Percentiles rank a stretch among this genome's conserved stretches.
phyloP scores from a whole-genome alignment of 2,329 filamentous ascomycete genomes.

The Diaporthe citriasiana region DNA sequence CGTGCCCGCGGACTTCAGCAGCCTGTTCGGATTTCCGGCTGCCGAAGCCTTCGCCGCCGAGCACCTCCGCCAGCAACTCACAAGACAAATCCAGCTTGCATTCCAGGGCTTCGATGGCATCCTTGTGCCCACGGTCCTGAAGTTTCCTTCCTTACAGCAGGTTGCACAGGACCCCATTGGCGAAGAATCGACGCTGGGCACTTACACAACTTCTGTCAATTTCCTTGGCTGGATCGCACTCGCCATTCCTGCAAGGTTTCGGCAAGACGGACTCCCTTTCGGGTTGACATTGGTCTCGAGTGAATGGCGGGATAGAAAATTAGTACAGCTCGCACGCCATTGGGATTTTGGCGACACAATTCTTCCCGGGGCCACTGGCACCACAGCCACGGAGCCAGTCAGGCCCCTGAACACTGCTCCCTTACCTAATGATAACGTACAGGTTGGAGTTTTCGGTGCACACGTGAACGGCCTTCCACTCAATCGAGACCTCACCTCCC shows the following conservation, averaged over 20 bases:
- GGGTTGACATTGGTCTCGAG: neutral
- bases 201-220: neutral
- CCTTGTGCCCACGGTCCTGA: neutral
- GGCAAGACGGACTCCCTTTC: neutral
- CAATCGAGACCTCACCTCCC: neutral
- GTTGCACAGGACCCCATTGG: neutral
- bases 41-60: neutral
- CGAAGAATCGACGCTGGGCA: neutral
- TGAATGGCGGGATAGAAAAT: neutral
- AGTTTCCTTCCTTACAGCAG: neutral
- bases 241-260: neutral
- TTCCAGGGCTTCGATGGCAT: neutral
- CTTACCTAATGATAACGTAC: neutral
- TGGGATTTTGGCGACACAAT: neutral
- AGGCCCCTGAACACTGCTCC: neutral
- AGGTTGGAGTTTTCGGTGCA: neutral
- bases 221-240: neutral
- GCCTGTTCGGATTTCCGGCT: neutral
- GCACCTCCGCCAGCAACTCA: neutral
- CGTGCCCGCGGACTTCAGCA: neutral
- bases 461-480: too few species aligned
- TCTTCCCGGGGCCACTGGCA: neutral
- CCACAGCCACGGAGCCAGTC: neutral
- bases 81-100: neutral
- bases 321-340: neutral